Evolutionary conservation across 2,329 filamentous ascomycete genomes (phyloP), one percentile per base, ranked within the genome.

Genomic region (Hymenoscyphus linearis): DNA sequence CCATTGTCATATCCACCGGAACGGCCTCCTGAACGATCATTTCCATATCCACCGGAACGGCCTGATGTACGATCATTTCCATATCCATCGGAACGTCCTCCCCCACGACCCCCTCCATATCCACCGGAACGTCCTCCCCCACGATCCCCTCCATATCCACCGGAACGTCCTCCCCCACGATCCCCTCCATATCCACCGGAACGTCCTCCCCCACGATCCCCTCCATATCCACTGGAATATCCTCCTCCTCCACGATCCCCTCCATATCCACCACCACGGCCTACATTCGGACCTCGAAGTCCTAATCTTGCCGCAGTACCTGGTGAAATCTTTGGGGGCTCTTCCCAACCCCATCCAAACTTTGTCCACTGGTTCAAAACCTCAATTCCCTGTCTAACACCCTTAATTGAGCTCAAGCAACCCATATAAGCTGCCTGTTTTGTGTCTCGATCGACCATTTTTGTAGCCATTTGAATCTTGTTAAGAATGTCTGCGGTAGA

Each of bases 281-380:
- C 35, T n/a, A 59, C 53, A 37, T 64, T 26, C 16, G 18, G 34
- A 22, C 50, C 44, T 22, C 56, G 53, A n/a, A 67, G 0, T n/a
- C 69, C 69, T 18, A 73, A 27, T 50, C 66, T 72, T 4, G 35
- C n/a, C 1, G 67, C 68, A 3, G 69, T 26, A 2, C n/a, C 22
- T n/a, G 58, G 54, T 3, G 50, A 4, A 26, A 74, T 62, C 0
- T 47, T 4, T 10, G 72, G 72, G n/a, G 72, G 72, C 26, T 65
- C 35, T 25, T 71, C 70, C 55, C 65, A 71, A 9, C 72, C 72
- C 71, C 71, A 73, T 26, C 70, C 72, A 63, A 65, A 73, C 60
- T 67, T 68, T 0, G 68, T 65, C 72, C 67, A 71, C 37, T 69
- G 68, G 40, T 70, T 70, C 50, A 74, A 37, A 7, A 62, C 54